Conservation (phyloP, 495 filamentous ascomycete species). For the Penicillium paxilli region DNA sequence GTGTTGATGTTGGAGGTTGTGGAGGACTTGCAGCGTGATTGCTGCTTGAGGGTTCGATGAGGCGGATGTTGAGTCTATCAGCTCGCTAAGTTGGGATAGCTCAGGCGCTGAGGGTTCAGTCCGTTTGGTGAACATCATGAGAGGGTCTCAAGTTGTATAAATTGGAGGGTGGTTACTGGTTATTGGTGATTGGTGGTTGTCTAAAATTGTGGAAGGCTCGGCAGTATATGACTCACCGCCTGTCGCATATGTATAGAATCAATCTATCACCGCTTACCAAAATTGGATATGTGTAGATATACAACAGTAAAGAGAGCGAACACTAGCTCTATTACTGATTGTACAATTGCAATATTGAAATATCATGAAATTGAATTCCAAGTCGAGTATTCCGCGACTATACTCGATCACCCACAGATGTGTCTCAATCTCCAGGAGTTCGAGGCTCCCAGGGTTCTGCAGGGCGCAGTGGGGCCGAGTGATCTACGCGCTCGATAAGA, state of each 20-base stretch:
- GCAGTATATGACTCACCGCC: constrained; percentile 21
- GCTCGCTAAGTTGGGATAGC: constrained; percentile 34
- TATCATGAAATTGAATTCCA: too few species aligned
- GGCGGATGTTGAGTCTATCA: constrained; percentile 29
- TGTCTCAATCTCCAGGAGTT: too few species aligned
- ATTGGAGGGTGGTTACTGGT: neutral
- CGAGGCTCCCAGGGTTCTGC: constrained; percentile 1
- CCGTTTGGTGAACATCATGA: constrained; percentile 14
- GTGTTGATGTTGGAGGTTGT: constrained; percentile 86
- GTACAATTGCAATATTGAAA: too few species aligned
- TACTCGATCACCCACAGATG: too few species aligned
- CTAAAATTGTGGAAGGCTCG: neutral
- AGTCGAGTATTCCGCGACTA: too few species aligned
- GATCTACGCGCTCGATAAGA: constrained; percentile 22
- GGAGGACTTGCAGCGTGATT: constrained; percentile 67
- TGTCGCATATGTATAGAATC: neutral
- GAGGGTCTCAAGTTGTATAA: too few species aligned
- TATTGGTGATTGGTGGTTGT: neutral
- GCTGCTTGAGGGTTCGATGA: constrained; percentile 33
- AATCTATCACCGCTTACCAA: constrained; percentile 15
- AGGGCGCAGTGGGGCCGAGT: constrained; percentile 20
- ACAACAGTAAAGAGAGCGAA: too few species aligned
- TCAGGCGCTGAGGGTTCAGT: constrained; percentile 7
- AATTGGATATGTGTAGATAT: too few species aligned
- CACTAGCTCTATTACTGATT: too few species aligned